Evolutionary conservation across 164 flowering plant species (phyloP), one percentile per base, ranked within the genome.

Genomic region (Vitis rotundifolia): DNA sequence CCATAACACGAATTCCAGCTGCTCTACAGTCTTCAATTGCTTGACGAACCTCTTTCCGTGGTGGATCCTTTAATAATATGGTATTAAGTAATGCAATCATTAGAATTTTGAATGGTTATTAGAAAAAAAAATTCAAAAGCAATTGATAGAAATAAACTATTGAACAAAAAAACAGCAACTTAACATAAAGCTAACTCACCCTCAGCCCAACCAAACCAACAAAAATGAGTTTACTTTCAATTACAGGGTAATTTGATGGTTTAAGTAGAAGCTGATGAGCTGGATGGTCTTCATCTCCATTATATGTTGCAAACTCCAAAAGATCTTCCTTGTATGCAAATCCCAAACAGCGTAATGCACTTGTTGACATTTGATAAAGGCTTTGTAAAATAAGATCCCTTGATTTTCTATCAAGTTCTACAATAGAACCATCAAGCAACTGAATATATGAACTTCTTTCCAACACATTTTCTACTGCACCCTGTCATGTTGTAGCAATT

Each of bases 311-410:
- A 79, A 95, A 95, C 57, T 88, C 97, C 11, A 74, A 64, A 47
- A 89, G 88, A 11, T 90, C 91, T 9, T 86, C 97, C 77, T 88
- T 95, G 87, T 93, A 93, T 65, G 99, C 99, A 86, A 95, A 95
- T 62, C 95, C 98, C 67, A 95, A 72, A 77, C 97, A 92, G 15
- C 99, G 91, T 64, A 95, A 75, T 54, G 98, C 94, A 64, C 69
- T 71, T 22, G 88, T 66, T 11, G 98, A 90, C 97, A 93, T 91
- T 37, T 86, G 86, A 63, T 76, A 70, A 67, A 91, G 92, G 52
- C 79, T 71, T 52, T 80, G 63, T 68, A 87, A 69, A 28, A 95
- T 88, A 70, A 26, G 47, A 7, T 76, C 67, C 76, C 75, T 90
- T 9, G 85, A 73, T 70, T 49, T 67, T 3, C 79, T 70, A 68